Base-by-base conservation (phyloP, 208 protist genomes). In the Leishmania amazonensis region DNA sequence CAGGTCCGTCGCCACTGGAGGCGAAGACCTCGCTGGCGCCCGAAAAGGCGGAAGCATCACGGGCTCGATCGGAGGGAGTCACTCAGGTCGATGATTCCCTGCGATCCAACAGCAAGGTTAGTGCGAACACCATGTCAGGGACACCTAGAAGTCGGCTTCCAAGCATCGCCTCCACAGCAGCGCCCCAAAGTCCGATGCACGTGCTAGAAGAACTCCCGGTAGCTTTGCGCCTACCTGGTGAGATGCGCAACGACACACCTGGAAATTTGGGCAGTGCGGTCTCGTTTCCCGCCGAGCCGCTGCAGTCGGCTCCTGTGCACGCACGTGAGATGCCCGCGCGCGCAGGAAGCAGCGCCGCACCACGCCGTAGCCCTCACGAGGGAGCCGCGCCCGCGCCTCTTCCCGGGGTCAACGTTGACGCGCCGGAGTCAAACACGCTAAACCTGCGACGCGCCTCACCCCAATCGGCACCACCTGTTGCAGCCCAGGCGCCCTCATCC, bases 351-450 rank as follows among this genome's bases (percentile, higher is more conserved):
- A 75, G 74, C 35, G 60, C 35, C 42, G 51, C 78, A 11, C 54
- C 72, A 60, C 45, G 31, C 6, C 42, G 60, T 65, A 73, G 75
- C 57, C 42, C 71, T n/a, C 19, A 3, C 57, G 78, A 74, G 42
- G 75, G 35, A 49, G 51, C 38, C 21, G 74, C 65, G 13, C 82
- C 78, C 0, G 82, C 78, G 19, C 72, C 82, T 24, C 82, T 85
- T 45, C 82, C 82, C 38, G 65, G 53, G 9, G 78, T 82, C 3
- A 85, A 85, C 62, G 74, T 79, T 8, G 82, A 85, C 38, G 65
- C 73, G 24, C 74, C 74, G 42, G 82, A 81, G 78, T 85, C 74
- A 64, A 85, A 76, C 64, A 72, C 82, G 65, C 53, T 85, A 11
- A 67, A 79, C 8, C 82, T 85, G 42, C 64, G 28, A 13, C 78